Evolutionary conservation across 2,329 filamentous ascomycete species (phyloP), one percentile per base, ranked within the genome.

Genomic region (Diaporthe vexans): DNA sequence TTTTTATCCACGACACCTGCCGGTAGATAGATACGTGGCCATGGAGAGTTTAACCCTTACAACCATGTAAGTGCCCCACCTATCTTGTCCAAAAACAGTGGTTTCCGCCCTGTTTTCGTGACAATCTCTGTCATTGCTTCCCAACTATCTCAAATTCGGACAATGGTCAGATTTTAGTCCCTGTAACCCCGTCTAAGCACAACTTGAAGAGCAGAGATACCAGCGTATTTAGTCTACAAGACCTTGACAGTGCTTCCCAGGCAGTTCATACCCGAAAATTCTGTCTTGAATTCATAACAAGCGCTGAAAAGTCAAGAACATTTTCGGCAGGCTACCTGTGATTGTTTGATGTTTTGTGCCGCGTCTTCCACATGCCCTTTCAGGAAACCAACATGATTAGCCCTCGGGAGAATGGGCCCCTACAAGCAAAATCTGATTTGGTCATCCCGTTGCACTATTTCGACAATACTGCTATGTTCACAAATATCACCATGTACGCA

Each of bases 371-470:
- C 17, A 26, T 48, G 59, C 40, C n/a, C 61, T 65, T 48, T 33
- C 11, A 15, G 4, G 26, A 40, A 4, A 48, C 5, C 59, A 63
- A 43, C 43, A 65, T 65, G 61, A 21, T 43, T n/a, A 17, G 13
- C 2, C 19, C 43, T 17, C 26, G 9, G 43, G 10, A 65, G 26
- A 46, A 33, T 17, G 1, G 10, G 43, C 17, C 40, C 21, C 17
- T 11, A 21, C 43, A 33, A 9, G 43, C 43, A 11, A 21, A 10
- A 6, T 5, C 59, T 24, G 77, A 78, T 59, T 67, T 70, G 40
- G 74, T 78, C 19, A 59, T 77, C 40, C 77, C 77, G 24, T 69
- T 79, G 29, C 76, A 77, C 74, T 77, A 77, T 71, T 79, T 78
- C 51, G 78, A 80, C 65, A 76, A 77, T 73, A 77, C 75, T 54